Conservation (phyloP, 1,284 basidiomycete species). For the Ceratobasidium papillatum region DNA sequence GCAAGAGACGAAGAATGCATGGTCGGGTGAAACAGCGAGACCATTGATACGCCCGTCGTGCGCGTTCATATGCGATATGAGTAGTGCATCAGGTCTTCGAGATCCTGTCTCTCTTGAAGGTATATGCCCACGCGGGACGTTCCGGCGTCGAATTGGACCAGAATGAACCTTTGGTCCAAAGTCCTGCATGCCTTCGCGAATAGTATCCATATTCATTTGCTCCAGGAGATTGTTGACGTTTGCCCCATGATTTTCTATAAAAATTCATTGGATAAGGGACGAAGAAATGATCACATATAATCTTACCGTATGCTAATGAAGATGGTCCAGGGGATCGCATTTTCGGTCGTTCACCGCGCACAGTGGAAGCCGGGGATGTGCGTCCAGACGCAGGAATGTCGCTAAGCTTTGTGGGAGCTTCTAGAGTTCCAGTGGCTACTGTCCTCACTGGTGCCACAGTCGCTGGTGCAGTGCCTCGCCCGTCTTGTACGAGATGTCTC, state of each 20-base stretch:
- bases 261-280: background rate
- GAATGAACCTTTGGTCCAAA: constrained; percentile 88
- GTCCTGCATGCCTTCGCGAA: constrained; percentile 82
- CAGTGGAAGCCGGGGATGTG: constrained; percentile 48
- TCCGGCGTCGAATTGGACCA: constrained; percentile 78
- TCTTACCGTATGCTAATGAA: constrained; percentile 58
- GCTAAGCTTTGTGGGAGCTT: constrained; percentile 69
- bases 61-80: constrained; percentile 86
- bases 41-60: constrained; percentile 83
- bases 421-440: constrained; percentile 78
- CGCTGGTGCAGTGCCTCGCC: constrained; percentile 82
- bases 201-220: constrained; percentile 86
- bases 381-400: constrained; percentile 72
- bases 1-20: constrained; percentile 90
- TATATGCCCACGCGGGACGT: constrained; percentile 70
- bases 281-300: background rate
- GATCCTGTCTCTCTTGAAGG: constrained; percentile 63
- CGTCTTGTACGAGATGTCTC: constrained; percentile 38
- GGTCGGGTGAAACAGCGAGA: constrained; percentile 90
- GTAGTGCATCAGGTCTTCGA: constrained; percentile 70
- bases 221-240: constrained; percentile 87
- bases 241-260: constrained; percentile 81
- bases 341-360: constrained; percentile 17
- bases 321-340: constrained; percentile 15
- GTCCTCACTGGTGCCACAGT: constrained; percentile 75